Evolutionary conservation across 805 yeast genomes (phyloP), one percentile per base, ranked within the genome.

Genomic region (Clavispora vitiphila): DNA sequence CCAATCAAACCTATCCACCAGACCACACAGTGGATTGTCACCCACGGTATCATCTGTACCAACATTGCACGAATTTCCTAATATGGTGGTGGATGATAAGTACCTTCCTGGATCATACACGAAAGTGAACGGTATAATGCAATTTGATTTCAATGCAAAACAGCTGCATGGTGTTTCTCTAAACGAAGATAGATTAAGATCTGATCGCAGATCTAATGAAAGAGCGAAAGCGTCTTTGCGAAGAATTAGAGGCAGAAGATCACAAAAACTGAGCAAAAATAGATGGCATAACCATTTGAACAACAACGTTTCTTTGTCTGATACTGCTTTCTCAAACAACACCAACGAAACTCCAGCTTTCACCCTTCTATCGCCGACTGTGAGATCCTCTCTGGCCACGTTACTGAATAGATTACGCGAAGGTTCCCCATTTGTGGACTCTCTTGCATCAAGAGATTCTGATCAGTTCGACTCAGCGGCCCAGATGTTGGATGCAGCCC

Each of bases 171-270:
- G 39, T 20, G 37, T 48, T 1, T 23, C 44, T 9, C 34, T 44
- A 29, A 48, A 43, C 5, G 54, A 50, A 21, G 49, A 42, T 32
- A 48, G 40, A 19, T 49, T 38, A 35, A 38, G 54, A 16, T 48
- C 56, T 4, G 50, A 46, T 15, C 39, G 24, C 25, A 43, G 80
- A 40, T 77, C 84, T 1, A 65, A 70, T 27, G 85, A 78, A 48
- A 64, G 86, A 49, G 86, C 86, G 0, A 81, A 79, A 51, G 85
- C 86, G 0, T 80, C 86, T 0, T 54, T 81, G 15, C 69, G 76
- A 42, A 64, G 87, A 57, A 80, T 80, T 72, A 69, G 74, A 43
- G 76, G 77, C 32, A 67, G 86, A 44, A 62, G 86, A 40, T 73
- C 73, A 56, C 74, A 79, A 45, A 77, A 73, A 50, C 51, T 56